A percentile compares a stretch with the other conserved stretches of the same genome.
Conservation (phyloP, 2,329 filamentous ascomycete species). For the Orbilia javanica region DNA sequence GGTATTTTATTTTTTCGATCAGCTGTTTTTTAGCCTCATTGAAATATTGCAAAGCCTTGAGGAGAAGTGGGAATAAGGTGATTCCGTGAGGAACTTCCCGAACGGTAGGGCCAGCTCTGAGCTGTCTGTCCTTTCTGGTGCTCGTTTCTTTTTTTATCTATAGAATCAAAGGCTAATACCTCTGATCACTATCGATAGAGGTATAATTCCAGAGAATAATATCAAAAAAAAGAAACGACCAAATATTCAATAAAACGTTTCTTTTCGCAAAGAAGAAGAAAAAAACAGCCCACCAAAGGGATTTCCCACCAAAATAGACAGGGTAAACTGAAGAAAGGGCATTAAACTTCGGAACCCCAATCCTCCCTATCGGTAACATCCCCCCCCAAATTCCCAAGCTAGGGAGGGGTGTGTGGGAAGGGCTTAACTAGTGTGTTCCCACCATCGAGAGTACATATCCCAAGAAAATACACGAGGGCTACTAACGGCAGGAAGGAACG, state of each 20-base stretch:
- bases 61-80: background rate
- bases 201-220: background rate
- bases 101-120: background rate
- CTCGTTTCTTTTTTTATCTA: background rate
- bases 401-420: background rate
- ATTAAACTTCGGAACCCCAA: background rate
- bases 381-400: background rate
- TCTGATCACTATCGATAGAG: conserved; percentile 2
- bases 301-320: background rate
- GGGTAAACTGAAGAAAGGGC: background rate
- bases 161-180: background rate
- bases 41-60: background rate
- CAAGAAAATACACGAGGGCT: conserved; percentile 1
- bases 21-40: too few relatives aligned
- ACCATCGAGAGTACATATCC: background rate
- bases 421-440: too few relatives aligned
- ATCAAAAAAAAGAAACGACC: background rate
- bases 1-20: background rate
- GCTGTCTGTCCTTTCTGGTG: background rate
- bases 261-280: too few relatives aligned
- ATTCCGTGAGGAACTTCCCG: background rate
- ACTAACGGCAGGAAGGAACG: background rate
- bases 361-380: background rate
- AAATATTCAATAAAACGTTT: too few relatives aligned
- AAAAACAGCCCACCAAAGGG: conserved; percentile 1